A percentile compares a stretch with the other conserved stretches of the same genome.
Evolutionary conservation across 169 alveolate species (phyloP).

Genomic region (Plasmodium sp.): DNA sequence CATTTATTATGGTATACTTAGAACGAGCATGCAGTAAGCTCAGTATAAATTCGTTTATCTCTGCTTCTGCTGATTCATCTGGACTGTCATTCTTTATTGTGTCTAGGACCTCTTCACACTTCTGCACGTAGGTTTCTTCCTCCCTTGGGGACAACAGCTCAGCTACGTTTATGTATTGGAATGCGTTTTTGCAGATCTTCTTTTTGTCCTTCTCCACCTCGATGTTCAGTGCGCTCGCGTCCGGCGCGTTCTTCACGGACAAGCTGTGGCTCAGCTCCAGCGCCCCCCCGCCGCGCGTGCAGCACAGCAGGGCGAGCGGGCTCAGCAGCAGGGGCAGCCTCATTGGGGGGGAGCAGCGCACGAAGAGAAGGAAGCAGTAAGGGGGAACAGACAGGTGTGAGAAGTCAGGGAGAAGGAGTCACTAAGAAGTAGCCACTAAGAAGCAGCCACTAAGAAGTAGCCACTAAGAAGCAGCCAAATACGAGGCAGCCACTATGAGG

Average conservation of each 20-base stretch:
- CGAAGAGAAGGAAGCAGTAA: neutral
- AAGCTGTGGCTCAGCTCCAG: neutral
- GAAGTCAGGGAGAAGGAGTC: too few relatives aligned
- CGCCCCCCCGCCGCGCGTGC: neutral
- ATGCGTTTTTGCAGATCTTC: neutral
- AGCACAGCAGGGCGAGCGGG: neutral
- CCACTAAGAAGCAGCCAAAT: too few relatives aligned
- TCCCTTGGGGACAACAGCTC: neutral
- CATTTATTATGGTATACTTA: neutral
- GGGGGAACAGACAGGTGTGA: neutral
- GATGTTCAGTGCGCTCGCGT: neutral
- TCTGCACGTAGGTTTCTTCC: neutral
- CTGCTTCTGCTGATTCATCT: neutral
- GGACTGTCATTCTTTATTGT: neutral
- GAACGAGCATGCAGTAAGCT: conserved; percentile 17
- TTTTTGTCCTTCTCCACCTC: neutral
- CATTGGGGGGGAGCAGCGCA: neutral
- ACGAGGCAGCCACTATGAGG: too few relatives aligned
- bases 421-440: too few relatives aligned
- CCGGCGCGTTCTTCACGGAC: neutral
- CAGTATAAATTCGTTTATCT: conserved; percentile 13
- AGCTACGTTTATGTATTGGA: neutral
- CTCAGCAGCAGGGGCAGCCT: neutral
- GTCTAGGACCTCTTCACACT: neutral
- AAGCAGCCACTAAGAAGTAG: too few relatives aligned